Percentiles rank a stretch among this genome's conserved stretches.
Evolutionary conservation across 1,139 yeast genomes (phyloP).

Genomic region (Geotrichum carabidarum): DNA sequence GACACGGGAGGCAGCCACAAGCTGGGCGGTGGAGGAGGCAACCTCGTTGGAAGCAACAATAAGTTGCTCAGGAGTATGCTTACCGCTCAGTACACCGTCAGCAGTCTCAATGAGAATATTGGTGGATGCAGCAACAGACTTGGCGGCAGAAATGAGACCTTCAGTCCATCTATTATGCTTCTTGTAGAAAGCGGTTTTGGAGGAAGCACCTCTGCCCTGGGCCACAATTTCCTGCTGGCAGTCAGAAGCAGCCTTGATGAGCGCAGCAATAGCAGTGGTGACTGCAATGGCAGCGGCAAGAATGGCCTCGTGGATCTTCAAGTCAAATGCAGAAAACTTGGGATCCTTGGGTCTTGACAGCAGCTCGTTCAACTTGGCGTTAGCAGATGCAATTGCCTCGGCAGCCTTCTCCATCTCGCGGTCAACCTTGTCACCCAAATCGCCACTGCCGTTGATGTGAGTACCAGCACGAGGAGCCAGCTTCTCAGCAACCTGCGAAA

Average conservation of each 20-base stretch:
- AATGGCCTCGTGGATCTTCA: conserved; percentile 73
- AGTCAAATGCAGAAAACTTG: conserved; percentile 52
- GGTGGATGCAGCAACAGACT: conserved; percentile 82
- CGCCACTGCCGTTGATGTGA: conserved; percentile 50
- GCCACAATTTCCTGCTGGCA: conserved; percentile 80
- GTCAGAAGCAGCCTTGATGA: conserved; percentile 72
- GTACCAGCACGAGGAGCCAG: conserved; percentile 47
- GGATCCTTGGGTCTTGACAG: conserved; percentile 50
- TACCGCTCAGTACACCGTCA: conserved; percentile 67
- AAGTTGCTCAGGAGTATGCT: conserved; percentile 71
- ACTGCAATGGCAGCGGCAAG: conserved; percentile 72
- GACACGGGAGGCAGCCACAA: conserved; percentile 88
- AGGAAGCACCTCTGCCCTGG: conserved; percentile 60
- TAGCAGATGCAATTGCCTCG: conserved; percentile 61
- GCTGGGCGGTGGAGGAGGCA: conserved; percentile 88
- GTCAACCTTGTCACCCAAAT: conserved; percentile 66
- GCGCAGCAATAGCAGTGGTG: conserved; percentile 68
- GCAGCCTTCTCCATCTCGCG: conserved; percentile 70
- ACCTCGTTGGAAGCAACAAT: conserved; percentile 90
- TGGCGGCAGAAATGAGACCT: conserved; percentile 86
- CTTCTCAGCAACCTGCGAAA: conserved; percentile 53
- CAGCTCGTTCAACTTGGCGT: conserved; percentile 53
- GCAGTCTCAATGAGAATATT: conserved; percentile 76
- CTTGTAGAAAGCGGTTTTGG: conserved; percentile 74
- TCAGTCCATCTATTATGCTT: conserved; percentile 93